A percentile compares a stretch with the other conserved stretches of the same genome.
phyloP scores from a whole-genome alignment of 2,329 filamentous ascomycete species.

The Boeremia lycopersici region DNA sequence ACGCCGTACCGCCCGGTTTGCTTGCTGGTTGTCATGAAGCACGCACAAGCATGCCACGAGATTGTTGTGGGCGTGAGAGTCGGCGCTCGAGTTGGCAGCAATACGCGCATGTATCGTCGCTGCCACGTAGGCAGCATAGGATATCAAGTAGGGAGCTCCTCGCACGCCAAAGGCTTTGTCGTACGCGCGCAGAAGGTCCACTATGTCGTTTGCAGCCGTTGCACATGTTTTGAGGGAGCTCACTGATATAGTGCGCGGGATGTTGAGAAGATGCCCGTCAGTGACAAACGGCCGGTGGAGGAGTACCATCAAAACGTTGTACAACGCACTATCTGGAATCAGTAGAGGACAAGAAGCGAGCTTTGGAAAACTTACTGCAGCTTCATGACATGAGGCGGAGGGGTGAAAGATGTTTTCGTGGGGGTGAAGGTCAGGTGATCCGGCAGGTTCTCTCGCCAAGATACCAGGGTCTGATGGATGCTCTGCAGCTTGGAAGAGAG shows the following conservation, averaged over 20 bases:
- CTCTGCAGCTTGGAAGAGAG: constrained; percentile 46
- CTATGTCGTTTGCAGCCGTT: constrained; percentile 54
- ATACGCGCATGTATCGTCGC: constrained; percentile 61
- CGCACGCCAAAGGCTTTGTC: constrained; percentile 53
- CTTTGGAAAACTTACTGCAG: constrained; percentile 24
- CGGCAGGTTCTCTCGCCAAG: constrained; percentile 53
- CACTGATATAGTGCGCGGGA: constrained; percentile 48
- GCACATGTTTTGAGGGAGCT: constrained; percentile 55
- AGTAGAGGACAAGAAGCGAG: not conserved
- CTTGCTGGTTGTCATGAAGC: constrained; percentile 57
- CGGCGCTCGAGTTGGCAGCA: constrained; percentile 50
- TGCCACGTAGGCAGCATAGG: constrained; percentile 62
- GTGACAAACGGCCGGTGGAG: constrained; percentile 61
- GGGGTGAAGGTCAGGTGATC: constrained; percentile 50
- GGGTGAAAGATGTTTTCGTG: constrained; percentile 29
- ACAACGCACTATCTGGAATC: constrained; percentile 47
- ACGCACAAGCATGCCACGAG: constrained; percentile 54
- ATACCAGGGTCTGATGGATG: constrained; percentile 50
- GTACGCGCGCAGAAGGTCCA: constrained; percentile 53
- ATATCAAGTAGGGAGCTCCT: constrained; percentile 59
- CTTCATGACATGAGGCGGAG: constrained; percentile 46
- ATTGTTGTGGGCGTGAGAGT: constrained; percentile 41
- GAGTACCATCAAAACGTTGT: constrained; percentile 59
- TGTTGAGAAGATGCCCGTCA: constrained; percentile 56
- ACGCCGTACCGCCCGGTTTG: constrained; percentile 56